Conservation (phyloP, 176 grass and related monocot species). For the Oryza officinalis region DNA sequence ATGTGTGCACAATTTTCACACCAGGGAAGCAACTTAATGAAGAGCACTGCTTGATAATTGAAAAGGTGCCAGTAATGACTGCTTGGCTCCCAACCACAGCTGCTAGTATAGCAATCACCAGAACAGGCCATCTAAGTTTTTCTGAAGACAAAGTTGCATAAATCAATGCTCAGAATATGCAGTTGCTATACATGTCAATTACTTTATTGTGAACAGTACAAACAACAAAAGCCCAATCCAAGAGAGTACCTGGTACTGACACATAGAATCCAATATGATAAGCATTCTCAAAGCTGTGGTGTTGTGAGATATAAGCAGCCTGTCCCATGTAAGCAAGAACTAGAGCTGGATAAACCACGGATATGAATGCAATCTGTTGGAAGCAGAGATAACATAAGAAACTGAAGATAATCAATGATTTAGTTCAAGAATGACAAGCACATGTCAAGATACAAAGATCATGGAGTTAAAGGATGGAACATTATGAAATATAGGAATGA, state of each 20-base stretch:
- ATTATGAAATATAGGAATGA: neutral
- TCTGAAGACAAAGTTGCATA: slow-evolving; percentile 51
- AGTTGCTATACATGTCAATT: neutral
- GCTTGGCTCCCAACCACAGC: slow-evolving; percentile 95
- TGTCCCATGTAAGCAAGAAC: slow-evolving; percentile 97
- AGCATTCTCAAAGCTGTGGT: slow-evolving; percentile 73
- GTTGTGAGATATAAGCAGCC: slow-evolving; percentile 95
- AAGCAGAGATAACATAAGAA: slow-evolving; percentile 42
- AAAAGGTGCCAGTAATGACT: slow-evolving; percentile 96
- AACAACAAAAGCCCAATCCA: slow-evolving; percentile 9
- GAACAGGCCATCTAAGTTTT: slow-evolving; percentile 90
- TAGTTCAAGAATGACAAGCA: neutral
- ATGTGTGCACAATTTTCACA: slow-evolving; percentile 96
- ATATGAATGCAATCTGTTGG: slow-evolving; percentile 78
- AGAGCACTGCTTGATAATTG: slow-evolving; percentile 95
- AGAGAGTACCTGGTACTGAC: slow-evolving; percentile 88
- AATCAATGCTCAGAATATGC: slow-evolving; percentile 23
- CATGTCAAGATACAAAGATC: slow-evolving; percentile 11
- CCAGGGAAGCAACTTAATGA: slow-evolving; percentile 88
- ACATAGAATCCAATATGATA: slow-evolving; percentile 99
- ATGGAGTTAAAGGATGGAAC: neutral
- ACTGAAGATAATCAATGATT: neutral
- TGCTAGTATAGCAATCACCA: slow-evolving; percentile 92
- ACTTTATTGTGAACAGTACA: neutral
- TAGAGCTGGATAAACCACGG: slow-evolving; percentile 88